Evolutionary conservation across 768 basidiomycete genomes (phyloP).

Genomic region (Termitomyces eurrhizus): DNA sequence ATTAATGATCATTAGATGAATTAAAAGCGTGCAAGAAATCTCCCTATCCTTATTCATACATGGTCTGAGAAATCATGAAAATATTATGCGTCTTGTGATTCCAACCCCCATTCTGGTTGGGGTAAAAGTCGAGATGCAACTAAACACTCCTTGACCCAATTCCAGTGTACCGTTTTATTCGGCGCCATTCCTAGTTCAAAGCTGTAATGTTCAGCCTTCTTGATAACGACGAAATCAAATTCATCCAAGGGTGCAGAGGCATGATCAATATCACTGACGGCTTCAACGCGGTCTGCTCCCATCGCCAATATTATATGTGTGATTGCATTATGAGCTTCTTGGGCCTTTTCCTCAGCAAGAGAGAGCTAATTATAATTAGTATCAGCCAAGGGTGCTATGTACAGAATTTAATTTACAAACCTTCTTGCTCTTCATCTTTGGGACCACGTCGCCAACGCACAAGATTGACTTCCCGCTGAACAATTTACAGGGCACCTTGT

Average conservation of each 20-base stretch:
- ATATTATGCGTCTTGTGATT: conserved; percentile 18
- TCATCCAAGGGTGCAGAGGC: conserved; percentile 30
- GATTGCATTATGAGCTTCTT: conserved; percentile 42
- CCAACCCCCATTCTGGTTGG: conserved; percentile 25
- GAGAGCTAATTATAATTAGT: conserved; percentile 17
- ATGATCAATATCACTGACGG: conserved; percentile 43
- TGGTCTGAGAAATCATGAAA: neutral
- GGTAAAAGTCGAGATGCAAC: conserved; percentile 54
- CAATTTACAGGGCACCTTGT: conserved; percentile 51
- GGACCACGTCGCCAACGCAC: conserved; percentile 60
- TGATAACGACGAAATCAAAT: conserved; percentile 65
- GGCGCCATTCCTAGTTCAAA: conserved; percentile 20
- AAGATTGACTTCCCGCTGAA: conserved; percentile 54
- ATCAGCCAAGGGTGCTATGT: conserved; percentile 8
- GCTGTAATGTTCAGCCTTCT: conserved; percentile 36
- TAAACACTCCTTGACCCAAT: conserved; percentile 78
- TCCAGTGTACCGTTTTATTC: conserved; percentile 44
- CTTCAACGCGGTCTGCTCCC: conserved; percentile 72
- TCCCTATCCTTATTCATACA: neutral
- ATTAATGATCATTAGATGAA: neutral
- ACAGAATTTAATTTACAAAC: conserved; percentile 16
- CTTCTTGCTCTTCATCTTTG: conserved; percentile 37
- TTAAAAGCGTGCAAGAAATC: neutral
- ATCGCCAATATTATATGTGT: conserved; percentile 72
- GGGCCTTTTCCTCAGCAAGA: conserved; percentile 27